Evolutionary conservation across 768 basidiomycete species (phyloP), one percentile per base, ranked within the genome.

Genomic region (Agaricus sinodeliciosus): DNA sequence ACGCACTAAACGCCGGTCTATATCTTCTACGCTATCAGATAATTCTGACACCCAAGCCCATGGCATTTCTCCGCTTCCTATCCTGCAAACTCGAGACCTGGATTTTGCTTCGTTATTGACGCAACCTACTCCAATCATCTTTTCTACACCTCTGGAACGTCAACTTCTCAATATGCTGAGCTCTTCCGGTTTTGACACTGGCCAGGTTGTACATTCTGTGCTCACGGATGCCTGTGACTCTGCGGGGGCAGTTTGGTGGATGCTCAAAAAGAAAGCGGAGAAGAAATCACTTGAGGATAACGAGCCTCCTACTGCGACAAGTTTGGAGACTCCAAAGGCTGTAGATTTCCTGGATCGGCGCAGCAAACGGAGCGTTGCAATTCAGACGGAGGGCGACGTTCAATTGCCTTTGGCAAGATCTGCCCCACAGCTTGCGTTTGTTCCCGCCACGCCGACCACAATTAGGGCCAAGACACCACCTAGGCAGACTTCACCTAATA

Each of bases 151-250:
- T 0, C 70, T 82, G 6, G 95, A 98, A 63, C 79, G 90, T 40
- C 78, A 87, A 16, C 72, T 98, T 12, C 71, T 99, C 26, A 89
- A 89, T 55, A 73, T 70, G 2, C 73, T 99, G 40, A 83, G 84
- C 52, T 60, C 67, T 22, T 71, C 96, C 4, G 95, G 96, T 0
- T 83, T 99, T 55, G 96, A 98, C 67, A 90, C 88, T 0, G 91
- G 89, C 13, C 95, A 99, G 69, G 86, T 97, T 46, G 85, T 87
- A n/a, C 94, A 98, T 65, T 91, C 88, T 0, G 96, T 98, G 11
- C 74, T 89, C 43, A 85, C 78, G 26, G 83, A 97, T 67, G 95
- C 95, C 0, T 99, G 95, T 62, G 95, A 99, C 67, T 80, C 89
- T 0, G 79, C 88, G 11, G 87, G 92, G 8, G 91, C 94, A 1